Conservation (phyloP, 441 rosid genomes). For the Lepidium campestre region DNA sequence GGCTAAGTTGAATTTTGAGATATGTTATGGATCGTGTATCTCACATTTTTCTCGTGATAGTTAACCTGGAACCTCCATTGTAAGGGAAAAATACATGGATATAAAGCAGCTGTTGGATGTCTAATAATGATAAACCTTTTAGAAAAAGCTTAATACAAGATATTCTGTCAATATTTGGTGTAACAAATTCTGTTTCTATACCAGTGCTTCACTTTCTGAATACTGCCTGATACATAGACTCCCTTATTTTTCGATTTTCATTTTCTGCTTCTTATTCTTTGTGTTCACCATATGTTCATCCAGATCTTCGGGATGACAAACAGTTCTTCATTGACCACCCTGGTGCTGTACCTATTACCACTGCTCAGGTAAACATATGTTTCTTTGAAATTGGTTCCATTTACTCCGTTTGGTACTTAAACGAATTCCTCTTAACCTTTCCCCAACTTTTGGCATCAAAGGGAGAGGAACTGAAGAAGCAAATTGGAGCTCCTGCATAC, state of each 20-base stretch:
- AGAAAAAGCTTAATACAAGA: neutral
- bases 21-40: neutral
- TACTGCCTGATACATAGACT: neutral
- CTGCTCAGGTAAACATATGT: slow-evolving; percentile 47
- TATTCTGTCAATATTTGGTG: neutral
- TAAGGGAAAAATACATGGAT: neutral
- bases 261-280: slow-evolving; percentile 14
- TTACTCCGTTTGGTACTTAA: neutral
- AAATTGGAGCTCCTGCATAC: slow-evolving; percentile 60
- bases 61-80: neutral
- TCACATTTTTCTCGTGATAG: neutral
- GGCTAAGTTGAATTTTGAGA: neutral
- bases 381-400: neutral
- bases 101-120: neutral
- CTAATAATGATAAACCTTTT: neutral
- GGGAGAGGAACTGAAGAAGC: slow-evolving; percentile 75
- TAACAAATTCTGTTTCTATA: neutral
- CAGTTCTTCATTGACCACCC: slow-evolving; percentile 70
- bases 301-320: slow-evolving; percentile 79
- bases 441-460: slow-evolving; percentile 13
- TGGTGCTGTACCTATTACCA: slow-evolving; percentile 66
- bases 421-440: slow-evolving; percentile 2
- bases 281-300: slow-evolving; percentile 20
- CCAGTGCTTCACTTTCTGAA: neutral
- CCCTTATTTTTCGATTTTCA: neutral